Evolutionary conservation across 352 stramenopile species (phyloP), one percentile per base, ranked within the genome.

Genomic region (Pythium aquatile): DNA sequence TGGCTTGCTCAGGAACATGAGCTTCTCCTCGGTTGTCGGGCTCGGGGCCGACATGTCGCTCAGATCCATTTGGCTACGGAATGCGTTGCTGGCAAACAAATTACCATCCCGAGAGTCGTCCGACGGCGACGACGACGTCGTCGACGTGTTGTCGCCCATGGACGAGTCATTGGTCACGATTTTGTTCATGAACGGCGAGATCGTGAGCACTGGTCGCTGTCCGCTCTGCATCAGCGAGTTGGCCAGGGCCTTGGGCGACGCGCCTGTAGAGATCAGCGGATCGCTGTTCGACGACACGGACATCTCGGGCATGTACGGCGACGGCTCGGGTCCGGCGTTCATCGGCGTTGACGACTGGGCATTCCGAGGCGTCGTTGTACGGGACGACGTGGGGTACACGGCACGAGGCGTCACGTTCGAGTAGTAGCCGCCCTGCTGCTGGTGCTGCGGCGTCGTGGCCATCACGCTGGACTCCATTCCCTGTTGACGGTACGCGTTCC

Each of bases 141-240:
- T 51, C 1, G 44, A 51, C n/a, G 44, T 59, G 57, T 32, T 74
- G 63, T 35, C 79, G 64, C 33, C 77, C 70, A 46, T 61, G 39
- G 53, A 32, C 35, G 58, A 40, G 47, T 85, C 58, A 14, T 61
- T 63, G 2, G 75, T 72, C 9, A 70, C 76, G 24, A 83, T 79
- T 53, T 90, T 88, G 72, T 88, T 88, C 79, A 90, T 90, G 58
- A 76, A 90, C 11, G 79, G 80, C 42, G 80, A 91, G 54, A 90
- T 88, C 29, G 81, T 88, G 33, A 90, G 73, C 3, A 71, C 77
- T 6, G 79, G 76, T 2, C 80, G 77, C 35, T 86, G 78, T 11
- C 57, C 54, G 46, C 53, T 62, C 20, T 42, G 30, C 40, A 52
- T 33, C 20, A 70, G 28, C 49, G 57, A 44, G 28, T 61, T 61